Base-by-base conservation (phyloP, 192 early-diverging fungal genomes). In the Glomus cerebriforme region DNA sequence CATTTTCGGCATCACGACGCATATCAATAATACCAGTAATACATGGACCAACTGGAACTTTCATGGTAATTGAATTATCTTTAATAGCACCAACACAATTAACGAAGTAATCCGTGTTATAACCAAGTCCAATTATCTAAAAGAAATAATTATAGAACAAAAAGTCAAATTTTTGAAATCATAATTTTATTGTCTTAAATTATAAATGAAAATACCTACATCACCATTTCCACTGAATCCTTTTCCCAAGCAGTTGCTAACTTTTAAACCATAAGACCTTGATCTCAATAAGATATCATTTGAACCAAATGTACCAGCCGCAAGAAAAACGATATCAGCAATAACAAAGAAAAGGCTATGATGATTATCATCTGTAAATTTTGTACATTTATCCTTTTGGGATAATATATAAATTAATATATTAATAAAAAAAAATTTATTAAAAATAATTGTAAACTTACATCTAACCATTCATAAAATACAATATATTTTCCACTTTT, bases 11-110 rank as follows among this genome's bases (percentile, higher is more conserved):
- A 9, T 8, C 7, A n/a, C 82, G 64, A 37, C 83, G 83, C 74
- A 81, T 82, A 39, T 86, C 85, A 73, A 86, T 84, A n/a, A 86
- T 37, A 27, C 85, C 85, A 12, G 85, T 84, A 37, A 86, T 86
- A 49, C 79, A 79, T 22, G 85, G 85, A 3, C 85, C 85, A 22
- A 86, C 85, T 1, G 58, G 58, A 60, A 1, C 32, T 15, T 74
- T 71, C 10, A 85, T 47, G 45, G 10, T 59, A 19, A 65, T 66
- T 26, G 83, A 81, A 39, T 84, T 67, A 17, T 83, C 75, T 17
- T 76, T 76, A 34, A 81, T 81, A 77, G 80, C 79, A 2, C 77
- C 78, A 22, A 86, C 77, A 47, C 82, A 82, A 59, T 59, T 43
- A 32, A 78, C n/a, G 3, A 78, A 59, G 24, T n/a, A 19, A 54